Percentiles rank a stretch among this genome's conserved stretches.
Conservation (phyloP, 1,284 basidiomycete species). For the Jaminaea rosea region DNA sequence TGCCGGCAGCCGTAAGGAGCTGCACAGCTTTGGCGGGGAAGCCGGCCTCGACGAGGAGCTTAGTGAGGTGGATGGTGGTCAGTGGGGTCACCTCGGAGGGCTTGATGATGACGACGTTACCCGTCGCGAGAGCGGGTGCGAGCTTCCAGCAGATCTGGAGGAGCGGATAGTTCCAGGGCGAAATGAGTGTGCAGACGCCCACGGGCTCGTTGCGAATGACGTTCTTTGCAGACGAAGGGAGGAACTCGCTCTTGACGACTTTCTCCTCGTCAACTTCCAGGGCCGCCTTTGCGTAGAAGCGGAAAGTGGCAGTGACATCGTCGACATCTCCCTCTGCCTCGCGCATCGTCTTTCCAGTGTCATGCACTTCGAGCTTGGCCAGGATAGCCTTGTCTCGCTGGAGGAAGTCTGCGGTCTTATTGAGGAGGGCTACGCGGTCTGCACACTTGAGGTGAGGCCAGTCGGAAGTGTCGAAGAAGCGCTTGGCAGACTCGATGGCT, state of each 20-base stretch:
- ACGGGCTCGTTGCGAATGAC: slow-evolving; percentile 37
- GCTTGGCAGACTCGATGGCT: slow-evolving; percentile 27
- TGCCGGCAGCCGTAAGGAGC: slow-evolving; percentile 41
- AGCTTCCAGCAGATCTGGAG: slow-evolving; percentile 47
- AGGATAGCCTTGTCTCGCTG: slow-evolving; percentile 34
- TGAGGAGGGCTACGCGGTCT: slow-evolving; percentile 23
- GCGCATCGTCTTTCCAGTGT: slow-evolving; percentile 44
- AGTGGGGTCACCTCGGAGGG: slow-evolving; percentile 47
- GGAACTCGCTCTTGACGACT: slow-evolving; percentile 25
- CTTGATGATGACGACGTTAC: slow-evolving; percentile 45
- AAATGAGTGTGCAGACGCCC: slow-evolving; percentile 44
- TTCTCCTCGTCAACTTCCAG: slow-evolving; percentile 34
- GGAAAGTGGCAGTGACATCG: slow-evolving; percentile 44
- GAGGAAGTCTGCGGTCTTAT: slow-evolving; percentile 33
- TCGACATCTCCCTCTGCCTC: slow-evolving; percentile 43
- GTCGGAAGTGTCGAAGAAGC: slow-evolving; percentile 31
- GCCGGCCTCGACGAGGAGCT: slow-evolving; percentile 40
- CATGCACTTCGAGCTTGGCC: slow-evolving; percentile 38
- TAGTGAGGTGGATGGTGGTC: slow-evolving; percentile 40
- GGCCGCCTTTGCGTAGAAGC: slow-evolving; percentile 44
- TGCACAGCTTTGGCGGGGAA: slow-evolving; percentile 35
- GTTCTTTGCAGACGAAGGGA: slow-evolving; percentile 37
- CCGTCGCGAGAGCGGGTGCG: slow-evolving; percentile 42
- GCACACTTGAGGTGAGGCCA: slow-evolving; percentile 29
- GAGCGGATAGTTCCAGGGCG: slow-evolving; percentile 46